Base-by-base conservation (phyloP, 2,329 filamentous ascomycete genomes). In the Gaeumannomyces tritici region DNA sequence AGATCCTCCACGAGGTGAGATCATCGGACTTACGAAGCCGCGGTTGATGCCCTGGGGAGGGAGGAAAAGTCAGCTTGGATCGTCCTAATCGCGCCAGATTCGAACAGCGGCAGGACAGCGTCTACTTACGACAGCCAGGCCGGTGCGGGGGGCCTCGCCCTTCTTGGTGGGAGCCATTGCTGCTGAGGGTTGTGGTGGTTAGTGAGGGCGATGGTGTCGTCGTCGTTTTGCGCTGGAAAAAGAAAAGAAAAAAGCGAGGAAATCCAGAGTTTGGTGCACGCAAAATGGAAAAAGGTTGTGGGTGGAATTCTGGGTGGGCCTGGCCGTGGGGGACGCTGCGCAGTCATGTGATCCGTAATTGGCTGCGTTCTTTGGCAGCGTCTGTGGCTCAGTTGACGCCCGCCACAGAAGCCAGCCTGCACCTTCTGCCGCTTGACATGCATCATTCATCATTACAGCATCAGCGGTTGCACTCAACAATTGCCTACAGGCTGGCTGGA, bases 1-100 rank as follows among this genome's bases (percentile, higher is more conserved):
- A 83, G 83, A 88, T 88, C 84, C 85, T 88, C 85, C 85, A 87
- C 82, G 85, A 88, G 85, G 84, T 87, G 85, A 88, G 85, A 88
- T 81, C 76, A 75, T 65, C 70, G 69, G 73, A 72, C 82, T 78
- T 87, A 87, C 84, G 80, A 85, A 80, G 76, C 84, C 83, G 71
- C 57, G 56, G 61, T 62, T 62, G 55, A 62, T 24, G n/a, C 61
- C 84, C 62, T 63, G 28, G n/a, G 35, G 57, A 28, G 21, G 55
- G n/a, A 8, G 24, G 18, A 18, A 7, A 33, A 24, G 26, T 61
- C 57, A 61, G 60, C 59, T 26, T 59, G 57, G 29, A 26, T 51
- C 29, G 7, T 59, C 31, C 27, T n/a, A 59, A 15, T 33, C n/a
- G 28, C 11, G 31, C 6, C 18, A n/a, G 5, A 7, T 6, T n/a